A percentile compares a stretch with the other conserved stretches of the same genome.
phyloP scores from a whole-genome alignment of 2,329 filamentous ascomycete genomes.

The Phialophora tarda region DNA sequence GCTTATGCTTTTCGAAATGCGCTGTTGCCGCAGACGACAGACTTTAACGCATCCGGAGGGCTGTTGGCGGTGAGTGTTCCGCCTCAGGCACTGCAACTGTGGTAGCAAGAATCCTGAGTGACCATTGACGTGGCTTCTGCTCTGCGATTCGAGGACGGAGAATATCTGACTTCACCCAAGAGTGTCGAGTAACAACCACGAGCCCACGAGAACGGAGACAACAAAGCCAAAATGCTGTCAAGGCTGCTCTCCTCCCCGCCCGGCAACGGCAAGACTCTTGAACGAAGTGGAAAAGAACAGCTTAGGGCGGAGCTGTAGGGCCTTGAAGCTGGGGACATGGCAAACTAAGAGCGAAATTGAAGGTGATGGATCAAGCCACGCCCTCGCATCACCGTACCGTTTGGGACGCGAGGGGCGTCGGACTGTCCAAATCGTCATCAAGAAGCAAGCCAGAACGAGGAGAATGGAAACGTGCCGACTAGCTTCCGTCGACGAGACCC shows the following conservation, averaged over 20 bases:
- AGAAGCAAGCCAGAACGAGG: slow-evolving; percentile 31
- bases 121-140: slow-evolving; percentile 21
- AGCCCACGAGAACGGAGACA: neutral
- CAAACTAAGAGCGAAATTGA: slow-evolving; percentile 27
- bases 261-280: slow-evolving; percentile 18
- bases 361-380: slow-evolving; percentile 31
- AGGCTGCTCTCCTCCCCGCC: slow-evolving; percentile 9
- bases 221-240: slow-evolving; percentile 10
- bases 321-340: slow-evolving; percentile 21
- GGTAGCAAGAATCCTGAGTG: slow-evolving; percentile 6
- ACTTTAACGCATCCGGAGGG: slow-evolving; percentile 21
- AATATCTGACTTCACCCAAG: slow-evolving; percentile 3
- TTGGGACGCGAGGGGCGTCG: slow-evolving; percentile 32
- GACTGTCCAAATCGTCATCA: slow-evolving; percentile 8
- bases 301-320: slow-evolving; percentile 19
- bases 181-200: slow-evolving; percentile 8
- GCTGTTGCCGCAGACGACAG: slow-evolving; percentile 7
- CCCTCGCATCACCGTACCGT: slow-evolving; percentile 27
- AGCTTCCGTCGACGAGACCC: slow-evolving; percentile 27
- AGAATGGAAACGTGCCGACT: slow-evolving; percentile 34
- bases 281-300: slow-evolving; percentile 11
- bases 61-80: slow-evolving; percentile 22
- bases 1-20: neutral
- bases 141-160: slow-evolving; percentile 5
- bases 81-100: slow-evolving; percentile 23